Conservation (phyloP, 164 flowering plant genomes). For the Euptelea pleiosperma region DNA sequence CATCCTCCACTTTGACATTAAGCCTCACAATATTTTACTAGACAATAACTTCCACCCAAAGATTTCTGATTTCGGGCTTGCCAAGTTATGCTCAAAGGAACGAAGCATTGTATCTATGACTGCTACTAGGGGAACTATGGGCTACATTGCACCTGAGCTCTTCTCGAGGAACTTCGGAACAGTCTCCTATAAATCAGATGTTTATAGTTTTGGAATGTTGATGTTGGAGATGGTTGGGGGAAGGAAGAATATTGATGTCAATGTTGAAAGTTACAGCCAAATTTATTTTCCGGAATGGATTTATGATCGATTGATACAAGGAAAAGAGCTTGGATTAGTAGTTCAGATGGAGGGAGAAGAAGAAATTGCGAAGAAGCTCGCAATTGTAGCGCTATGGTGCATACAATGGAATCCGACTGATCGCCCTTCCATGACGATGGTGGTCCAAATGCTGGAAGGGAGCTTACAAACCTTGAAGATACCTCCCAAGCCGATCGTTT, state of each 20-base stretch:
- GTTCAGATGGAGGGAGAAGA: slow-evolving; percentile 3
- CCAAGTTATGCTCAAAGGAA: slow-evolving; percentile 5
- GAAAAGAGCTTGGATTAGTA: background rate
- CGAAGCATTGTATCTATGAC: background rate
- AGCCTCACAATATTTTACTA: slow-evolving; percentile 13
- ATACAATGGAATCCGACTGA: slow-evolving; percentile 17
- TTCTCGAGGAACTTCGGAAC: slow-evolving; percentile 3
- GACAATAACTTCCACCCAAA: slow-evolving; percentile 10
- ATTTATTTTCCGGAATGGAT: slow-evolving; percentile 6
- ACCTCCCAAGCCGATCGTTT: slow-evolving; percentile 13
- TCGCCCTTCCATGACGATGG: slow-evolving; percentile 14
- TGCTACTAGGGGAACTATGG: too few relatives aligned
- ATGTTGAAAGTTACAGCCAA: slow-evolving; percentile 1
- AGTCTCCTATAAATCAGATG: slow-evolving; percentile 13
- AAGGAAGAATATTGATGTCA: background rate
- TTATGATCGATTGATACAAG: background rate
- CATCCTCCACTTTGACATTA: slow-evolving; percentile 11
- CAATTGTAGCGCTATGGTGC: slow-evolving; percentile 16
- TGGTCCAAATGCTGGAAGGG: slow-evolving; percentile 17
- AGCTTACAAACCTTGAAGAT: slow-evolving; percentile 2
- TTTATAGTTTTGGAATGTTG: too few relatives aligned
- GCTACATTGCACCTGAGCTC: slow-evolving; percentile 9
- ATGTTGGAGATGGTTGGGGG: too few relatives aligned
- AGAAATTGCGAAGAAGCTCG: slow-evolving; percentile 13
- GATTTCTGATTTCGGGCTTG: slow-evolving; percentile 15